These are phyloP conservation scores for Mortierella sp. DNA, from an alignment of 371 early-diverging fungal species.

Conservation along the genomic window DNA sequence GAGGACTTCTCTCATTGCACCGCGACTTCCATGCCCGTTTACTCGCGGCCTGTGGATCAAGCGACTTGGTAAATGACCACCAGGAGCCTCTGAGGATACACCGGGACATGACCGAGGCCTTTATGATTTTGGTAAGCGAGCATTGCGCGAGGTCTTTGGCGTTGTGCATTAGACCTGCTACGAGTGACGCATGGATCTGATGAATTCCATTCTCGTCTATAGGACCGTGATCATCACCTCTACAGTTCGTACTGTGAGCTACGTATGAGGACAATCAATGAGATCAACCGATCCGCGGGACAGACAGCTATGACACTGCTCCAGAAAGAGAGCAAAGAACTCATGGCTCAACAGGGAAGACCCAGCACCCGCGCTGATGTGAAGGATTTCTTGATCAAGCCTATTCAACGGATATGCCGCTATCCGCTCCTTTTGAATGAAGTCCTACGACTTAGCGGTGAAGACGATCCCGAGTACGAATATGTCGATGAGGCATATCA, in stretches of 20 bases:
- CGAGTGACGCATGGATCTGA: too few relatives aligned
- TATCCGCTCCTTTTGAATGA: slow-evolving; percentile 88
- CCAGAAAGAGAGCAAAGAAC: slow-evolving; percentile 33
- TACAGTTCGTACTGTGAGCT: slow-evolving; percentile 42
- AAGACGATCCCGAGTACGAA: slow-evolving; percentile 27
- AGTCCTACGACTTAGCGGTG: slow-evolving; percentile 30
- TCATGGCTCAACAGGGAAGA: slow-evolving; percentile 36
- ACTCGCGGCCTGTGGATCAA: not conserved
- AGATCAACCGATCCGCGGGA: slow-evolving; percentile 13
- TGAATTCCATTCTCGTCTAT: not conserved
- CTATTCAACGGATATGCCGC: slow-evolving; percentile 96
- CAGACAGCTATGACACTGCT: slow-evolving; percentile 16
- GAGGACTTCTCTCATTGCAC: slow-evolving; percentile 19
- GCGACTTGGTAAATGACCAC: slow-evolving; percentile 6
- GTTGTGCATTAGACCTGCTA: too few relatives aligned
- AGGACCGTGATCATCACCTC: slow-evolving; percentile 19
- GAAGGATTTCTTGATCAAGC: slow-evolving; percentile 87
- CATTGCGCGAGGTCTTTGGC: too few relatives aligned
- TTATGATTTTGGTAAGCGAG: slow-evolving; percentile 19
- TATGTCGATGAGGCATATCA: slow-evolving; percentile 18
- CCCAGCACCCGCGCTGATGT: slow-evolving; percentile 28
- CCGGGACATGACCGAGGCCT: slow-evolving; percentile 14
- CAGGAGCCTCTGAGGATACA: slow-evolving; percentile 20
- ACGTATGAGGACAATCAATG: slow-evolving; percentile 29
- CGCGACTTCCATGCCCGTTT: slow-evolving; percentile 14